Evolutionary conservation across 768 basidiomycete genomes (phyloP).

Genomic region (Chalciporus sphaerocephalus): DNA sequence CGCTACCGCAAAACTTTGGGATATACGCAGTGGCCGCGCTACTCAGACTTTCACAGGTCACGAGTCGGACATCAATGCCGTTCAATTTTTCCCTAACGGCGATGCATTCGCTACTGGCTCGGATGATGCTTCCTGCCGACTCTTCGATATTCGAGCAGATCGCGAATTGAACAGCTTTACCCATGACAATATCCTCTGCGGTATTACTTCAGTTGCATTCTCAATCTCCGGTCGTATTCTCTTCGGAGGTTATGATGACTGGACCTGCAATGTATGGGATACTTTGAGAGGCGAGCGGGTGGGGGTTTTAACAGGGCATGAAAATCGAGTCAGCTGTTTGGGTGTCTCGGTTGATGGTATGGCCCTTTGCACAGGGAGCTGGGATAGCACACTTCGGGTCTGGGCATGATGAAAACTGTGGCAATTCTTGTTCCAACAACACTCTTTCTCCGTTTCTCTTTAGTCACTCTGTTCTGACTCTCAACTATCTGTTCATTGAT

Average conservation of each 20-base stretch:
- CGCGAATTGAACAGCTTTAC: conserved; percentile 95
- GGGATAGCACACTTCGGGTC: conserved; percentile 95
- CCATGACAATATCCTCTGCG: conserved; percentile 98
- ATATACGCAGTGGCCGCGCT: conserved; percentile 95
- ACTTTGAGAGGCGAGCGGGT: conserved; percentile 98
- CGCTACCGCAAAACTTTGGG: conserved; percentile 98
- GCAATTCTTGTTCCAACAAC: conserved; percentile 23
- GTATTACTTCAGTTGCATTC: conserved; percentile 98
- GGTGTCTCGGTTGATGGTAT: conserved; percentile 96
- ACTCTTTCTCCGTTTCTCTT: conserved; percentile 23
- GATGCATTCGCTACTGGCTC: conserved; percentile 99
- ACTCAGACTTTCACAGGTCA: conserved; percentile 99
- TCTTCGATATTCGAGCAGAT: conserved; percentile 97
- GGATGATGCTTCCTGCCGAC: conserved; percentile 95
- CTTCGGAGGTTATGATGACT: conserved; percentile 98
- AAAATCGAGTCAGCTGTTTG: conserved; percentile 95
- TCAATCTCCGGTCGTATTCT: conserved; percentile 96
- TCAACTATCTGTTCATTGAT: conserved; percentile 40
- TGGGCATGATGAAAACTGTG: conserved; percentile 63
- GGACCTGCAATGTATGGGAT: conserved; percentile 99
- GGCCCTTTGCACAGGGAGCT: conserved; percentile 97
- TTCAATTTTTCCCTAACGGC: conserved; percentile 98
- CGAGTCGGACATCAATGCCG: conserved; percentile 98
- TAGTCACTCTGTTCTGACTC: conserved; percentile 15
- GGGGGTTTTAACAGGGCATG: conserved; percentile 94